phyloP scores from a whole-genome alignment of 371 early-diverging fungal species.

The Catenaria anguillulae region DNA sequence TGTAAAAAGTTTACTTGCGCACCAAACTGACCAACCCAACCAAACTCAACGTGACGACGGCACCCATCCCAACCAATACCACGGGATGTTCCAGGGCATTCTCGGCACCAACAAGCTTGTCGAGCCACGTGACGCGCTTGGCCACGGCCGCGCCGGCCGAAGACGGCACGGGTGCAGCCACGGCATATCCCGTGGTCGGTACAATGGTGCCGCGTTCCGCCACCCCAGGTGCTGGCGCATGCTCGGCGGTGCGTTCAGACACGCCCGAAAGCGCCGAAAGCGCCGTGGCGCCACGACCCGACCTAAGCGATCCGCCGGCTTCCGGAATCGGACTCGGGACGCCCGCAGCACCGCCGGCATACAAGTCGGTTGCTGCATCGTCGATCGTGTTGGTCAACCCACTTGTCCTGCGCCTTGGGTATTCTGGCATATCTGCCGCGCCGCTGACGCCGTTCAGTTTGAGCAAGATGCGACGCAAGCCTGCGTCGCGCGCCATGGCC shows the following conservation, averaged over 20 bases:
- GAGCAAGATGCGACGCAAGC: conserved; percentile 61
- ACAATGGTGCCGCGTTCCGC: not conserved
- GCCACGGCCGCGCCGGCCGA: not conserved
- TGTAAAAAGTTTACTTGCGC: not conserved
- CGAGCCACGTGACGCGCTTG: no score
- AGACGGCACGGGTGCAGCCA: not conserved
- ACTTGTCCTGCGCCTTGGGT: not conserved
- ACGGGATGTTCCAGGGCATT: not conserved
- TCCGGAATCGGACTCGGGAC: no score
- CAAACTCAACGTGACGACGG: not conserved
- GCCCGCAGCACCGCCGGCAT: not conserved
- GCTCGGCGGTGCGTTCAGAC: no score
- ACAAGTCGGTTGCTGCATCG: not conserved
- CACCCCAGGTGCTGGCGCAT: no score
- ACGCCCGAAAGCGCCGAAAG: no score
- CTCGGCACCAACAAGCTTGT: not conserved
- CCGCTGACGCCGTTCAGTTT: not conserved
- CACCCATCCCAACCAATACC: not conserved
- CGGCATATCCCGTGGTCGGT: not conserved
- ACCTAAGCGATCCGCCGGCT: not conserved
- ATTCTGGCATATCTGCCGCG: not conserved
- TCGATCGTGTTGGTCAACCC: not conserved
- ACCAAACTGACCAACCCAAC: not conserved
- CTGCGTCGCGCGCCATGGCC: conserved; percentile 52
- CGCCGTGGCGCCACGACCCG: no score